These are phyloP conservation scores for Hibiscus mutabilis DNA, from an alignment of 345 rosid species.

Conservation along the genomic window DNA sequence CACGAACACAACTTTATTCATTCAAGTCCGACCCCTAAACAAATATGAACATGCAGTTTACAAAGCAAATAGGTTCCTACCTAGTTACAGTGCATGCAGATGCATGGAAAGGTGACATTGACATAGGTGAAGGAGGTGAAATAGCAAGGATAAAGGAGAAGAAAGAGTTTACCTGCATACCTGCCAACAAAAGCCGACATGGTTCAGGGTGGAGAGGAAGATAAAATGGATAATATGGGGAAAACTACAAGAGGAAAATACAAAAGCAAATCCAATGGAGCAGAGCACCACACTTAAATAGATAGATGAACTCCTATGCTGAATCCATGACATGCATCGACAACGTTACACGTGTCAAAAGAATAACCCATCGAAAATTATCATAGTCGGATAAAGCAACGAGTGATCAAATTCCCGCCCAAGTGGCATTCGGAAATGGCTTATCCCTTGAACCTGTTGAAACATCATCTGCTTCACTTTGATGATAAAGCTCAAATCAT, in stretches of 20 bases:
- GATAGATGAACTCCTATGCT: constrained; percentile 30
- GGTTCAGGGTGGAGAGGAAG: constrained; percentile 9
- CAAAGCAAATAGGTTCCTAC: not conserved
- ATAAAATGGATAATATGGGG: constrained; percentile 12
- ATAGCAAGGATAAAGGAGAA: too few relatives aligned
- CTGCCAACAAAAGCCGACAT: constrained; percentile 91
- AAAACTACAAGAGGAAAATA: constrained; percentile 25
- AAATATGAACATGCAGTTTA: not conserved
- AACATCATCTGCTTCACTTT: too few relatives aligned
- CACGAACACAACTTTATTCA: too few relatives aligned
- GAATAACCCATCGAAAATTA: constrained; percentile 45
- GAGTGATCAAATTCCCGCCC: constrained; percentile 47
- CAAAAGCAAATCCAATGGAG: constrained; percentile 26
- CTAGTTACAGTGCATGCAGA: too few relatives aligned
- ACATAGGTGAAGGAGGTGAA: not conserved
- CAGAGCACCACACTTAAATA: constrained; percentile 9
- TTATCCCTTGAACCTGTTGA: not conserved
- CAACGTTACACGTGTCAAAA: constrained; percentile 37
- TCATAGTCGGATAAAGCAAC: constrained; percentile 58
- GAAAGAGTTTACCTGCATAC: constrained; percentile 60
- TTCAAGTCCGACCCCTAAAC: too few relatives aligned
- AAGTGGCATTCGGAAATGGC: constrained; percentile 23
- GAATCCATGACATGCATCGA: constrained; percentile 8
- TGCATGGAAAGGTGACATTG: not conserved
- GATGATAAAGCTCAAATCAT: too few relatives aligned